phyloP scores from a whole-genome alignment of 805 yeast species.

The Candida boleticola region DNA sequence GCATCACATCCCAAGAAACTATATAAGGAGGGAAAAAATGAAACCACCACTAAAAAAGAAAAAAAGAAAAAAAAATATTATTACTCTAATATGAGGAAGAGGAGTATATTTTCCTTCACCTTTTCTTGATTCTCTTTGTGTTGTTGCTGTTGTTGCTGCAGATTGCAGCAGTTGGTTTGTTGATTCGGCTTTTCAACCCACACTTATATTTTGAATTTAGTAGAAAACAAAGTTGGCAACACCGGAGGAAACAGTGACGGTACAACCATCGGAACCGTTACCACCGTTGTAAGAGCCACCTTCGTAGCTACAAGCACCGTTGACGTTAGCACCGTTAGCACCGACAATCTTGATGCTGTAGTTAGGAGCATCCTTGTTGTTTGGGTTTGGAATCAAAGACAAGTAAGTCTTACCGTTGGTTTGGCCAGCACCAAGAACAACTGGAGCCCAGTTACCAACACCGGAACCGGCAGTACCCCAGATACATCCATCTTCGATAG shows the following conservation, averaged over 20 bases:
- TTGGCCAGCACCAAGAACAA: conserved; percentile 90
- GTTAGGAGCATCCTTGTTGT: conserved; percentile 64
- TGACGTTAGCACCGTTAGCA: conserved; percentile 46
- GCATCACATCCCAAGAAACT: neutral
- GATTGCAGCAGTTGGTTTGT: neutral
- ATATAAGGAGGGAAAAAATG: neutral
- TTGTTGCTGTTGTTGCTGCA: too few relatives aligned
- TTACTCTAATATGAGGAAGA: too few relatives aligned
- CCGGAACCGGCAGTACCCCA: conserved; percentile 85
- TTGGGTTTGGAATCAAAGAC: conserved; percentile 93
- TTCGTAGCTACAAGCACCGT: conserved; percentile 78
- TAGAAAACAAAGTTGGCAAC: conserved; percentile 75
- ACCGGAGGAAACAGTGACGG: conserved; percentile 85
- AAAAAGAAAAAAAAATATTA: too few relatives aligned
- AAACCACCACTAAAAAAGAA: neutral
- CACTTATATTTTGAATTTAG: too few relatives aligned
- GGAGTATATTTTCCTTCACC: too few relatives aligned
- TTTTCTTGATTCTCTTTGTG: too few relatives aligned
- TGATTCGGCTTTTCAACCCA: neutral
- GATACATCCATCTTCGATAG: conserved; percentile 85
- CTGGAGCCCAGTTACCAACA: conserved; percentile 98
- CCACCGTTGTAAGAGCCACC: conserved; percentile 71
- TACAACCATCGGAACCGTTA: conserved; percentile 77
- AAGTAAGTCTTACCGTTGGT: conserved; percentile 68
- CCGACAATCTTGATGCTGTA: conserved; percentile 67